Evolutionary conservation across 139 green algal genomes (phyloP).

Genomic region (Tetratostichococcus sp.): DNA sequence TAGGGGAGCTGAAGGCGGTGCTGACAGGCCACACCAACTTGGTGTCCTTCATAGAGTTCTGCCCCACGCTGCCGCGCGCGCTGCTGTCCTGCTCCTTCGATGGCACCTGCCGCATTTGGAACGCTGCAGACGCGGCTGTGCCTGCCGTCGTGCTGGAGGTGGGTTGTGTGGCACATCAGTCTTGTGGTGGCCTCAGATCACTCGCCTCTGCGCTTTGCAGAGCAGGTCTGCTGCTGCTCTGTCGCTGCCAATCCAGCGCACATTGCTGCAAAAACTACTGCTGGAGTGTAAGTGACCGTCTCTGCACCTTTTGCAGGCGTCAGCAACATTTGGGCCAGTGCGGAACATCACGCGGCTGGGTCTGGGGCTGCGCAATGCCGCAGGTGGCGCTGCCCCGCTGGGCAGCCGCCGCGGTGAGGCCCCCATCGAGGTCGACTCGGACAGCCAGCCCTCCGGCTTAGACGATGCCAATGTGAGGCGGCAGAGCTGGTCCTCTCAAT

Average conservation of each 20-base stretch:
- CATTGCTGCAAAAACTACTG: too few relatives aligned
- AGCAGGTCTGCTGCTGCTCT: too few relatives aligned
- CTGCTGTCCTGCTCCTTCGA: slow-evolving; percentile 72
- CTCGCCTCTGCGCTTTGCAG: too few relatives aligned
- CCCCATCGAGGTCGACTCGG: not conserved
- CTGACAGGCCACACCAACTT: slow-evolving; percentile 53
- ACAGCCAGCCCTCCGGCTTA: not conserved
- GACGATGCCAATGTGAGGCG: not conserved
- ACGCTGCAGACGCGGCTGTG: slow-evolving; percentile 29
- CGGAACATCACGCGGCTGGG: not conserved
- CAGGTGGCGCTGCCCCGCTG: not conserved
- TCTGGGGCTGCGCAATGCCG: not conserved
- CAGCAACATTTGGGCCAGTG: not conserved
- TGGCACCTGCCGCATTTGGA: slow-evolving; percentile 70
- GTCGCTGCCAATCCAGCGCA: too few relatives aligned
- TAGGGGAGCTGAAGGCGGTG: slow-evolving; percentile 53
- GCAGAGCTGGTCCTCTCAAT: too few relatives aligned
- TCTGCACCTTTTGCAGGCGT: not conserved
- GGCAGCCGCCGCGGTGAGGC: slow-evolving; percentile 7
- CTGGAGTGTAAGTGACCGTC: too few relatives aligned
- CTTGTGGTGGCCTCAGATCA: too few relatives aligned
- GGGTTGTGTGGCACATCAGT: not conserved
- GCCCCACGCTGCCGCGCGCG: slow-evolving; percentile 26
- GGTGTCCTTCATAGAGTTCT: slow-evolving; percentile 68
- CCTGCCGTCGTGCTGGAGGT: slow-evolving; percentile 37